These are phyloP conservation scores for Penicillium sp. DNA, from an alignment of 2,329 filamentous ascomycete genomes.

Conservation along the genomic window DNA sequence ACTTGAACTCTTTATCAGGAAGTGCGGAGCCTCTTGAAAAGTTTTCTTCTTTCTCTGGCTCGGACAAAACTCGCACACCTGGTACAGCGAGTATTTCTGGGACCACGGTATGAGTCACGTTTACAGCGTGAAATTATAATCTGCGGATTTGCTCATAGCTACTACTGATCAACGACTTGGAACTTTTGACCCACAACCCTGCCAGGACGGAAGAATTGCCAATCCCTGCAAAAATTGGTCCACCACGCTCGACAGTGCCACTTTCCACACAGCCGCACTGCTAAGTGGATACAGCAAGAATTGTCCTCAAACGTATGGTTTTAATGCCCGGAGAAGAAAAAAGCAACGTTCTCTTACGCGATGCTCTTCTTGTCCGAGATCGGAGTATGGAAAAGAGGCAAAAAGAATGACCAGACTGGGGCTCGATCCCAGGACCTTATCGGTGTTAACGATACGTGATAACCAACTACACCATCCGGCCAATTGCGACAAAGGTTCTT, in stretches of 20 bases:
- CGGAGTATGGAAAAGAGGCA: neutral
- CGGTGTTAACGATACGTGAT: constrained; percentile 41
- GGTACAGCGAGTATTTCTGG: neutral
- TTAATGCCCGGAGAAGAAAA: too few relatives aligned
- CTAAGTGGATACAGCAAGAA: too few relatives aligned
- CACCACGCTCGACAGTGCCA: too few relatives aligned
- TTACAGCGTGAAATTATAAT: neutral
- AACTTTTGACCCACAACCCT: neutral
- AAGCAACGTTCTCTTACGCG: too few relatives aligned
- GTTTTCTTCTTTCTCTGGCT: neutral
- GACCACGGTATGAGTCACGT: neutral
- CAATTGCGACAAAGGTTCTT: too few relatives aligned
- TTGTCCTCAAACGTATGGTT: too few relatives aligned
- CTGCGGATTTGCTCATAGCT: neutral
- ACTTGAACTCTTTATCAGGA: neutral
- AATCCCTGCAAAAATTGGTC: too few relatives aligned
- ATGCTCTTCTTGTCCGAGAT: too few relatives aligned
- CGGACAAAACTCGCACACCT: neutral
- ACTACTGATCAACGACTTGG: neutral
- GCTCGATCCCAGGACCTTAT: constrained; percentile 35
- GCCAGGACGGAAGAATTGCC: too few relatives aligned
- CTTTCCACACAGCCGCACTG: too few relatives aligned
- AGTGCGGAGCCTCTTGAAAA: neutral
- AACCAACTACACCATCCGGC: constrained; percentile 9
- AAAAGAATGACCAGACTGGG: constrained; percentile 23